Percentiles rank a stretch among this genome's conserved stretches.
Conservation (phyloP, 371 early-diverging fungal genomes). For the Funneliformis caledonium region DNA sequence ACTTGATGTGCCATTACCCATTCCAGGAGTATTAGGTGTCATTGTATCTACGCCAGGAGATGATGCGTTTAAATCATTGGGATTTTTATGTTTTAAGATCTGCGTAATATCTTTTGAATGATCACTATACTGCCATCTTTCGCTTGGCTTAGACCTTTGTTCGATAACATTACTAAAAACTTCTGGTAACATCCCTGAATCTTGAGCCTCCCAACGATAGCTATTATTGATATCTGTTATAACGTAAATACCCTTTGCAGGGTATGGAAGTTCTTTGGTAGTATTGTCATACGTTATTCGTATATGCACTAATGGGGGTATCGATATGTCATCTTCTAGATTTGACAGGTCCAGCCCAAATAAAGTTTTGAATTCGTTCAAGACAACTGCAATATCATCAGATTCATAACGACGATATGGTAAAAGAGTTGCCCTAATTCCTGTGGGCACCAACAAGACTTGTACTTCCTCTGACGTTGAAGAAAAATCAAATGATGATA, state of each 20-base stretch:
- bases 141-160: not conserved
- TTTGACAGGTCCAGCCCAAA: not conserved
- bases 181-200: constrained; percentile 12
- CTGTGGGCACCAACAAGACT: constrained; percentile 22
- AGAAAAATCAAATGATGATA: constrained; percentile 20
- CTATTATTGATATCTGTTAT: constrained; percentile 9
- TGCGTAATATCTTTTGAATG: not conserved
- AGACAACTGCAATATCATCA: constrained; percentile 21
- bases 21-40: constrained; percentile 39
- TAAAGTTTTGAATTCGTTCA: constrained; percentile 26
- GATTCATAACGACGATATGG: not conserved
- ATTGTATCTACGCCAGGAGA: constrained; percentile 24
- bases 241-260: constrained; percentile 19
- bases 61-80: not conserved
- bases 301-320: constrained; percentile 23
- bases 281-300: not conserved
- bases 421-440: constrained; percentile 10
- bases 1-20: constrained; percentile 16
- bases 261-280: constrained; percentile 34
- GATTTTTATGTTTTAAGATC: not conserved
- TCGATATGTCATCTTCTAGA: not conserved
- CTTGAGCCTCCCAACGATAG: constrained; percentile 1
- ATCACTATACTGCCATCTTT: constrained; percentile 18
- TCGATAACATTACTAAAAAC: not conserved
- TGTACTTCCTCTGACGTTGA: not conserved